phyloP scores from a whole-genome alignment of 495 filamentous ascomycete species.

The Lichenothelia convexa region DNA sequence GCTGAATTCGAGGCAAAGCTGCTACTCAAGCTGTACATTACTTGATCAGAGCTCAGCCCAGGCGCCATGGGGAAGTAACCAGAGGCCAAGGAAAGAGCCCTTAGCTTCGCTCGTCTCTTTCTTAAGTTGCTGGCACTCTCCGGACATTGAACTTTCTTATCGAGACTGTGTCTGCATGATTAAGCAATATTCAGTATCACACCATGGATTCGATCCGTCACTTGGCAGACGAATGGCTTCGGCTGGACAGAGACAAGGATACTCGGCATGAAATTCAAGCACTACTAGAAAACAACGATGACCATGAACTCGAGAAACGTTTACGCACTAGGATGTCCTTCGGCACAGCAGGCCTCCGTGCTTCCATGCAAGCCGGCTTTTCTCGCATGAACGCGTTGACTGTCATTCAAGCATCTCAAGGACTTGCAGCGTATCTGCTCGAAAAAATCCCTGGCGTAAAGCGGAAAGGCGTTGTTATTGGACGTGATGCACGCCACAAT shows the following conservation, averaged over 20 bases:
- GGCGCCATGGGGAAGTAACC: too few species aligned
- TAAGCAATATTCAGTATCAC: neutral
- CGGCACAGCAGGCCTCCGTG: conserved; percentile 52
- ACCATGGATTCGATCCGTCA: conserved; percentile 9
- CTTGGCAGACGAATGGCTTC: conserved; percentile 37
- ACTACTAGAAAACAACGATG: conserved; percentile 30
- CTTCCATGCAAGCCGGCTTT: conserved; percentile 53
- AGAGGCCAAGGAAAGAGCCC: too few species aligned
- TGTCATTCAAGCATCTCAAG: conserved; percentile 56
- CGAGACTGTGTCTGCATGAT: neutral
- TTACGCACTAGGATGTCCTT: conserved; percentile 44
- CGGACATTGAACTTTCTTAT: neutral
- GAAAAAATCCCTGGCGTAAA: conserved; percentile 20
- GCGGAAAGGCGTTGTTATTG: conserved; percentile 38
- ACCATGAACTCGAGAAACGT: conserved; percentile 35
- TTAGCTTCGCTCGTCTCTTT: too few species aligned
- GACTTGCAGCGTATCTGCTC: conserved; percentile 43
- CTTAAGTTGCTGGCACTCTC: neutral
- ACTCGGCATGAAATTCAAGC: conserved; percentile 42
- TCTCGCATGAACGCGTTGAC: conserved; percentile 51
- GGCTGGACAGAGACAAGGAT: conserved; percentile 40
- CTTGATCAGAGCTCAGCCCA: too few species aligned
- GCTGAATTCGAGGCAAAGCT: too few species aligned
- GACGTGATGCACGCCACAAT: conserved; percentile 50
- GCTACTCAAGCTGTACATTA: too few species aligned